These are phyloP conservation scores for Pseudodiploospora longispora DNA, from an alignment of 2,329 filamentous ascomycete genomes.

Conservation along the genomic window DNA sequence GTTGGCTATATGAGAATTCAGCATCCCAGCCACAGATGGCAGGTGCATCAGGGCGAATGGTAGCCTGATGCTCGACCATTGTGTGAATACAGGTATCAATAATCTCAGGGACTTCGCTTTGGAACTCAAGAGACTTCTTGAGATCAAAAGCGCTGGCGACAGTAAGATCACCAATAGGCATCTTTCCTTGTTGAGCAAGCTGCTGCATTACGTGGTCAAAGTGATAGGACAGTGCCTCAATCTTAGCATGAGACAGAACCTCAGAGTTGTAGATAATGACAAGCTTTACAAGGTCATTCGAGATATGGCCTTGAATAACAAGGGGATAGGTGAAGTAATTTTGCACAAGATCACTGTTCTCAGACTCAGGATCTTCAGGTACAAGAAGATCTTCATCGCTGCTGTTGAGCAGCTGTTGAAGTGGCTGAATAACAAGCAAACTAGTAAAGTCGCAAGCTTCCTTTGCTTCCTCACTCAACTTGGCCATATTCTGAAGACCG, in stretches of 20 bases:
- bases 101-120: slow-evolving; percentile 2
- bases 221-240: not conserved
- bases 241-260: not conserved
- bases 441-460: slow-evolving; percentile 11
- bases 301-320: not conserved
- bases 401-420: not conserved
- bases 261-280: not conserved
- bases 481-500: slow-evolving; percentile 15
- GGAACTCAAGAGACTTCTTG: not conserved
- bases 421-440: slow-evolving; percentile 9
- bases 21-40: slow-evolving; percentile 12
- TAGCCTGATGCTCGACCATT: slow-evolving; percentile 5
- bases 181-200: not conserved
- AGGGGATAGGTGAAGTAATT: not conserved
- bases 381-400: too few relatives aligned
- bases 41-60: not conserved
- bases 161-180: not conserved
- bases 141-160: not conserved
- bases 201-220: not conserved
- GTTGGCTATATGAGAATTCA: slow-evolving; percentile 29
- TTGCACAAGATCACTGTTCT: not conserved
- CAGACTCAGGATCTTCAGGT: not conserved
- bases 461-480: slow-evolving; percentile 5
- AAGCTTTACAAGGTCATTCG: not conserved
- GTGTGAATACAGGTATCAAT: slow-evolving; percentile 4